Conservation (phyloP, 495 filamentous ascomycete species). For the Talaromyces nanjingensis region DNA sequence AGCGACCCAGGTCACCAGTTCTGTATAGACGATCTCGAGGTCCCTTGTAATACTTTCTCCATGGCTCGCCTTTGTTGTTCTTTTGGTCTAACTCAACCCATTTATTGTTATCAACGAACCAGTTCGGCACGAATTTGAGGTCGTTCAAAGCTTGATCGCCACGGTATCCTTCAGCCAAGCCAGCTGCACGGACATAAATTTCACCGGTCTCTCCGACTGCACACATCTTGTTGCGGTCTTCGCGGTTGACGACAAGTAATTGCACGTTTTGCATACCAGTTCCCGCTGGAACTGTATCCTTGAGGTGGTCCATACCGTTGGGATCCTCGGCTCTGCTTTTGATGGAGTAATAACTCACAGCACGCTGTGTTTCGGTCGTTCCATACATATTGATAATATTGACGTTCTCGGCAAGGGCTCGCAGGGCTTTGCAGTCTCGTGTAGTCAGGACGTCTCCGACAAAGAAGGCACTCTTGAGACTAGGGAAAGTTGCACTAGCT, state of each 20-base stretch:
- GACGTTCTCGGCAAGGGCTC: constrained; percentile 70
- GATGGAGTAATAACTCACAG: constrained; percentile 83
- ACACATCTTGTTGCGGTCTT: constrained; percentile 66
- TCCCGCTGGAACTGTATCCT: constrained; percentile 79
- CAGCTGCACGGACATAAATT: constrained; percentile 81
- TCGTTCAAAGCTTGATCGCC: constrained; percentile 61
- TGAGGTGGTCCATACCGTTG: constrained; percentile 60
- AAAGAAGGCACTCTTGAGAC: constrained; percentile 79
- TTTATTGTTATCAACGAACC: constrained; percentile 70
- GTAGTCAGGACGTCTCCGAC: constrained; percentile 90
- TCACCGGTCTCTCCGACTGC: constrained; percentile 78
- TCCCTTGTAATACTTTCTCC: constrained; percentile 75
- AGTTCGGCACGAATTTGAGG: constrained; percentile 80
- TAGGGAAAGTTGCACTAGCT: constrained; percentile 67
- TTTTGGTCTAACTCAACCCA: constrained; percentile 64
- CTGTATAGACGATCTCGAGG: constrained; percentile 83
- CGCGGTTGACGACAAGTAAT: constrained; percentile 79
- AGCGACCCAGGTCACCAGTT: constrained; percentile 74
- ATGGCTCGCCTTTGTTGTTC: constrained; percentile 42
- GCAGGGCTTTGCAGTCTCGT: constrained; percentile 73
- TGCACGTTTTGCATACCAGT: constrained; percentile 92
- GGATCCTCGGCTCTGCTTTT: constrained; percentile 62
- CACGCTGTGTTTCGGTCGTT: constrained; percentile 82
- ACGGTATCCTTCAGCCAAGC: constrained; percentile 84
- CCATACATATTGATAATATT: constrained; percentile 88